Base-by-base conservation (phyloP, 2,329 filamentous ascomycete genomes). In the Neofusicoccum laricinum region DNA sequence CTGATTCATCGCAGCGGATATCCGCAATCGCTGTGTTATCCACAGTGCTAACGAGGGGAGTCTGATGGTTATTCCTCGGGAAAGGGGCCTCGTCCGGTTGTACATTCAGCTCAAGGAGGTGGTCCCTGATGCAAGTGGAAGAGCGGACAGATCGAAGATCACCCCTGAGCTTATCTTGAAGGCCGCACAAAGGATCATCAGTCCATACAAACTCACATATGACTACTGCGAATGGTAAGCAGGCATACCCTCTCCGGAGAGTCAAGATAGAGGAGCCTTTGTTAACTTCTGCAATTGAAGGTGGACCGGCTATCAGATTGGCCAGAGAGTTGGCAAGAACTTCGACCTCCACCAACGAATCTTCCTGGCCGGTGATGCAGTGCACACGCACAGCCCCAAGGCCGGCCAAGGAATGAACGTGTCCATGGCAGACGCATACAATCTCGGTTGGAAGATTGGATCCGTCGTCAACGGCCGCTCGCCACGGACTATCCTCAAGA, bases 341-440 rank as follows among this genome's bases (percentile, higher is more conserved):
- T 90, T 89, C 73, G 83, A 81, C 45, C 79, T 80, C 6, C 75
- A 79, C 12, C 81, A 84, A 25, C 82, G 88, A 3, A 81, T 93
- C 10, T 92, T 93, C 72, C 79, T 92, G 4, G 87, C 88, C 0
- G 90, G 89, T 2, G 89, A 91, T 73, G 88, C 87, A 1, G 84
- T 85, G 21, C 81, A 84, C 65, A 84, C 82, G 2, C 82, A 84
- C 68, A 79, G 76, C 15, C 87, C 87, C 19, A 90, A 90, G 70
- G 87, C 86, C 0, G 87, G 87, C 1, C 88, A 90, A 70, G 88
- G 89, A 12, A 90, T 91, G 88, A 91, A 91, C 68, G 85, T 90
- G 2, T 85, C 81, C 34, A 89, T 91, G 85, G 88, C 90, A 69
- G 89, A 91, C 71, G 76, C 80, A 4, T 86, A 80, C 73, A 87